Percentiles rank a stretch among this genome's conserved stretches.
Conservation (phyloP, 805 yeast species). For the Saccharomycopsis javanensis region DNA sequence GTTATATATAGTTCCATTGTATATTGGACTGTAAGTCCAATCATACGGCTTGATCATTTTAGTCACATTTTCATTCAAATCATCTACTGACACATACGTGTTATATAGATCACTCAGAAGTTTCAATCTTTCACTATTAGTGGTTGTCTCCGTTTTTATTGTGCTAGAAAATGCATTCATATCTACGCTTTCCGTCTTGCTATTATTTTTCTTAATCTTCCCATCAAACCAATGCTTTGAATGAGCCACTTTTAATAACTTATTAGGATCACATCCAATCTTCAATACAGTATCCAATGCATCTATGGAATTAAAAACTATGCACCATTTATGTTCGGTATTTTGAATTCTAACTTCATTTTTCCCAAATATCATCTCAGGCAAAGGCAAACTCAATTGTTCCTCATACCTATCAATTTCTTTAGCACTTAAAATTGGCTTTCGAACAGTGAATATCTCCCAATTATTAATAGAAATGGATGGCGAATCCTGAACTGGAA, state of each 20-base stretch:
- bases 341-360: slow-evolving; percentile 51
- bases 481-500: slow-evolving; percentile 57
- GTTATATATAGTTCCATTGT: slow-evolving; percentile 47
- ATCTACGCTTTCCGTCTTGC: slow-evolving; percentile 20
- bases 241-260: slow-evolving; percentile 66
- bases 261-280: slow-evolving; percentile 32
- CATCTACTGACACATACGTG: slow-evolving; percentile 25
- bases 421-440: slow-evolving; percentile 63
- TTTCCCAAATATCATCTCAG: slow-evolving; percentile 96
- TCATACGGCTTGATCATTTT: slow-evolving; percentile 77
- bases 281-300: slow-evolving; percentile 50
- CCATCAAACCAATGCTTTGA: slow-evolving; percentile 70
- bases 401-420: slow-evolving; percentile 66
- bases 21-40: slow-evolving; percentile 87
- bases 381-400: slow-evolving; percentile 68
- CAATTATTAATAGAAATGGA: slow-evolving; percentile 64
- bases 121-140: background rate
- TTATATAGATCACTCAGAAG: slow-evolving; percentile 20
- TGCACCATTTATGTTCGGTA: slow-evolving; percentile 30
- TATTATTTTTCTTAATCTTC: slow-evolving; percentile 24
- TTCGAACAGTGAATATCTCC: slow-evolving; percentile 62
- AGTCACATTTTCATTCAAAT: slow-evolving; percentile 31
- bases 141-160: slow-evolving; percentile 23
- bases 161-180: slow-evolving; percentile 10
- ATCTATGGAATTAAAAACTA: slow-evolving; percentile 68